phyloP scores from a whole-genome alignment of 1,284 basidiomycete species.

The Ceratobasidium sp. region DNA sequence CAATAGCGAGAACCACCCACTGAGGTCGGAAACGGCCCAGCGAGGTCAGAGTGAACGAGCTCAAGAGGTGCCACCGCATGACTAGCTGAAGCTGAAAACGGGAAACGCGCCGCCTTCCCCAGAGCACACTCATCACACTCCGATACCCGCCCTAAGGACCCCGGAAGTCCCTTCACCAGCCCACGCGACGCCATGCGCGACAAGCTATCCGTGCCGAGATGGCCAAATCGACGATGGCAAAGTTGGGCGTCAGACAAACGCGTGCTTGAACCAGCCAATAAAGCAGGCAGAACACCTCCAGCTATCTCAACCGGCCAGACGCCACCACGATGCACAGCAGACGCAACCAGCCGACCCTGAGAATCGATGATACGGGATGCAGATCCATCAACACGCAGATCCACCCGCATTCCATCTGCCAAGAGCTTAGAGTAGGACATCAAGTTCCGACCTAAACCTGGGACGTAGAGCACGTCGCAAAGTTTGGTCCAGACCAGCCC shows the following conservation, averaged over 20 bases:
- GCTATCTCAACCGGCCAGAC: too few species aligned
- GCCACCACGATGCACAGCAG: too few species aligned
- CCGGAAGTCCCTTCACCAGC: background rate
- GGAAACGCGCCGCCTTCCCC: constrained; percentile 42
- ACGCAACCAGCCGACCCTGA: too few species aligned
- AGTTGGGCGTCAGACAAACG: background rate
- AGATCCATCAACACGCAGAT: too few species aligned
- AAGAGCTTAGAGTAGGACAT: constrained; percentile 5
- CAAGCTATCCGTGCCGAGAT: background rate
- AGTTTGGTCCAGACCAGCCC: background rate
- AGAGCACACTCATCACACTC: constrained; percentile 42
- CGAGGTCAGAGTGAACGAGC: constrained; percentile 53
- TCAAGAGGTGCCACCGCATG: constrained; percentile 42
- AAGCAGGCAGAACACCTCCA: too few species aligned
- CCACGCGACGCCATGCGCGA: background rate
- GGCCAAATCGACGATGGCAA: constrained; percentile 13
- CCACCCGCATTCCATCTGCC: background rate
- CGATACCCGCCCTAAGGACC: background rate
- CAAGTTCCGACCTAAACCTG: background rate
- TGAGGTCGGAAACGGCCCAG: constrained; percentile 49
- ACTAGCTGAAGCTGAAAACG: constrained; percentile 26
- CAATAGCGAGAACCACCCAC: constrained; percentile 51
- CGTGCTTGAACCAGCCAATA: too few species aligned
- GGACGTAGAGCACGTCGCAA: background rate
- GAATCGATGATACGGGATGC: too few species aligned